phyloP scores from a whole-genome alignment of 148 eudicot species.

The Amaranthus palmeri region DNA sequence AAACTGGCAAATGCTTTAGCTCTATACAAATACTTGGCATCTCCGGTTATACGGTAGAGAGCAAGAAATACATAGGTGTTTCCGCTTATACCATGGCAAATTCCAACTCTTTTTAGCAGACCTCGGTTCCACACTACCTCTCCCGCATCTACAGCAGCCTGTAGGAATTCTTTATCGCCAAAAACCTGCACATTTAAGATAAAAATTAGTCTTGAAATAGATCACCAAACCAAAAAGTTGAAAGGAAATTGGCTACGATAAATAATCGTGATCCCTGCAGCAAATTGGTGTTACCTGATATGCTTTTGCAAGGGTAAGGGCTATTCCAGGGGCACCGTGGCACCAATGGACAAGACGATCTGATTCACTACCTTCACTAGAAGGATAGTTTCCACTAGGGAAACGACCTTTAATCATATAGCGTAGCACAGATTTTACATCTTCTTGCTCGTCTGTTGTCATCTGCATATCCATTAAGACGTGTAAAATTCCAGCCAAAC shows the following conservation, averaged over 20 bases:
- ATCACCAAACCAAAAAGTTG: neutral
- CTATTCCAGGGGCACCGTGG: conserved; percentile 93
- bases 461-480: conserved; percentile 74
- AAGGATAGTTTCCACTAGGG: conserved; percentile 78
- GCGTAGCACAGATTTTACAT: conserved; percentile 61
- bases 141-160: conserved; percentile 67
- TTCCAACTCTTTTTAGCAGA: conserved; percentile 71
- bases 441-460: conserved; percentile 56
- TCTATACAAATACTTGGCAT: conserved; percentile 46
- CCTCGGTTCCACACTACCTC: conserved; percentile 87
- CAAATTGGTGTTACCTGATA: conserved; percentile 52
- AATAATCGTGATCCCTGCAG: neutral
- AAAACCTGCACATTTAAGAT: conserved; percentile 41
- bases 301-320: conserved; percentile 83
- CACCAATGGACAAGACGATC: conserved; percentile 95
- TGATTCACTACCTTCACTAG: conserved; percentile 71
- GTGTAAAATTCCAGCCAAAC: conserved; percentile 80
- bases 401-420: conserved; percentile 66
- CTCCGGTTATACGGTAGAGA: conserved; percentile 62
- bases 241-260: neutral
- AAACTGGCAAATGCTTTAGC: conserved; percentile 88
- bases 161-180: conserved; percentile 47
- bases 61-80: conserved; percentile 69
- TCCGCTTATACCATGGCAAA: conserved; percentile 83
- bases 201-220: neutral